phyloP scores from a whole-genome alignment of 2,329 filamentous ascomycete species.

The Cryoendolithus antarcticus region DNA sequence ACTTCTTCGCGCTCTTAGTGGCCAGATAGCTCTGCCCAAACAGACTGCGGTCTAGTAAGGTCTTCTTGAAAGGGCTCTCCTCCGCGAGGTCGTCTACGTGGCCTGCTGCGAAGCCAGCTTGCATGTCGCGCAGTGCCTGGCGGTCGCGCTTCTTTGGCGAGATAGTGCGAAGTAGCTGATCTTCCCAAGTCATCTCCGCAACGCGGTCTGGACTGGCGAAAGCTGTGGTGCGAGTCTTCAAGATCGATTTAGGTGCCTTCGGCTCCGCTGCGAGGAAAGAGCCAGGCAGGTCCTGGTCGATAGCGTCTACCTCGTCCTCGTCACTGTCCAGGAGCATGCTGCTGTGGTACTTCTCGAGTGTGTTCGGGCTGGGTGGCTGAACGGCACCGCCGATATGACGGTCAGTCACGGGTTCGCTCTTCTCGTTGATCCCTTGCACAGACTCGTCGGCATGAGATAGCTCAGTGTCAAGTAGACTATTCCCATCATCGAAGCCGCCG shows the following conservation, averaged over 20 bases:
- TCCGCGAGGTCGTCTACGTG: conserved; percentile 21
- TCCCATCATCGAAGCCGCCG: conserved; percentile 60
- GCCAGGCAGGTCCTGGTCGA: conserved; percentile 62
- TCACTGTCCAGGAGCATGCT: conserved; percentile 35
- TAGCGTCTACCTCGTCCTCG: conserved; percentile 48
- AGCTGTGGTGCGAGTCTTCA: conserved; percentile 28
- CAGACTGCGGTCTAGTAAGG: conserved; percentile 59
- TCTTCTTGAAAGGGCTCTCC: conserved; percentile 61
- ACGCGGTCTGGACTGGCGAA: conserved; percentile 43
- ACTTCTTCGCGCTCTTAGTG: conserved; percentile 22
- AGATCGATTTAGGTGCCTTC: conserved; percentile 42
- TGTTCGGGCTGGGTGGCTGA: conserved; percentile 17
- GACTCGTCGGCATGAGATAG: conserved; percentile 34
- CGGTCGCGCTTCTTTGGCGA: conserved; percentile 89
- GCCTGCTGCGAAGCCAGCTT: conserved; percentile 44
- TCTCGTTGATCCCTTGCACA: conserved; percentile 29
- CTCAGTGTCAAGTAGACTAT: conserved; percentile 2
- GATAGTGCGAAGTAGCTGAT: conserved; percentile 85
- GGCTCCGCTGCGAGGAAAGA: conserved; percentile 57
- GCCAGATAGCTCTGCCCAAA: conserved; percentile 21
- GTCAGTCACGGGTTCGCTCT: conserved; percentile 22
- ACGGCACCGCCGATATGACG: conserved; percentile 19
- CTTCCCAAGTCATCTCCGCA: conserved; percentile 73
- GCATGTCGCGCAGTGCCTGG: conserved; percentile 54
- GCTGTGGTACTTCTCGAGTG: conserved; percentile 17